Conservation (phyloP, 768 basidiomycete species). For the Rhodotorula sphaerocarpa region DNA sequence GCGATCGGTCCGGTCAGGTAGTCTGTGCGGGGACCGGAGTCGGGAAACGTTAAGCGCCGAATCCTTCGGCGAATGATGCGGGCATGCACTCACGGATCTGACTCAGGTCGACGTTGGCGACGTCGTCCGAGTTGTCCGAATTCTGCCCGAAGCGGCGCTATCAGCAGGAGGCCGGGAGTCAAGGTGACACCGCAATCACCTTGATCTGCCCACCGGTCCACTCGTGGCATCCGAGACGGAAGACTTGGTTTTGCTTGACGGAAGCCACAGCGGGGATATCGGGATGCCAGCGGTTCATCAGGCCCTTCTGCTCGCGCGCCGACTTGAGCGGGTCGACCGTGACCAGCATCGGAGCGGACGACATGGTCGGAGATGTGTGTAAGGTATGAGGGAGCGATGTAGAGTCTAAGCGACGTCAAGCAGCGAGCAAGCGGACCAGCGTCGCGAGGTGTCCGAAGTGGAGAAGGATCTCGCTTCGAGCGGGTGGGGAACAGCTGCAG, state of each 20-base stretch:
- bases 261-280: constrained; percentile 58
- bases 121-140: constrained; percentile 50
- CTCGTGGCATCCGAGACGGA: constrained; percentile 54
- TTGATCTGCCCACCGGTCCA: constrained; percentile 61
- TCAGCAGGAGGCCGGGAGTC: background rate
- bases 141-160: too few relatives aligned
- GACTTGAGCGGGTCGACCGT: constrained; percentile 63
- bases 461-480: too few relatives aligned
- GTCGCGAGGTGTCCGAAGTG: too few relatives aligned
- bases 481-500: too few relatives aligned
- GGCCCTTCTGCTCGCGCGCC: constrained; percentile 54
- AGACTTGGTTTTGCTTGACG: constrained; percentile 59
- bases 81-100: constrained; percentile 49
- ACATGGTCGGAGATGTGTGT: background rate
- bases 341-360: constrained; percentile 54
- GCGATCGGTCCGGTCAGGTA: constrained; percentile 69
- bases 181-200: background rate
- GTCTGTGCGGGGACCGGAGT: constrained; percentile 1
- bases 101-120: constrained; percentile 58
- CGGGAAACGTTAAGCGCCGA: too few relatives aligned
- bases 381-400: too few relatives aligned
- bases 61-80: too few relatives aligned
- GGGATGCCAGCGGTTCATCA: constrained; percentile 42
- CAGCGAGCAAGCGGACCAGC: too few relatives aligned
- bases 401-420: background rate